A percentile compares a stretch with the other conserved stretches of the same genome.
phyloP scores from a whole-genome alignment of 2,329 filamentous ascomycete genomes.

The Cucurbitaria berberidis region DNA sequence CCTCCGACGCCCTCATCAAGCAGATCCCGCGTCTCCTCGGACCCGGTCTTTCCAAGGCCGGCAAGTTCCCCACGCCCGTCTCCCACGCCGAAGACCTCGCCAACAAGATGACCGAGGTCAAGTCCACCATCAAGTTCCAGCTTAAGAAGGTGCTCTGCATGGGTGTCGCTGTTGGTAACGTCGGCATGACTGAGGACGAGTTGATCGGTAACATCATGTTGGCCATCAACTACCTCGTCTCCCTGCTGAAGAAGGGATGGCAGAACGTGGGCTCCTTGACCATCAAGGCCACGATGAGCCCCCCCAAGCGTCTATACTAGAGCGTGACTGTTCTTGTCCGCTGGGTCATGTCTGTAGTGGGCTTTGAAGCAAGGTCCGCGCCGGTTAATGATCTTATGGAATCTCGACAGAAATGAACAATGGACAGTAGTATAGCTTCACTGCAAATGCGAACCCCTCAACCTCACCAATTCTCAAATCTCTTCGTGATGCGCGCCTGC shows the following conservation, averaged over 20 bases:
- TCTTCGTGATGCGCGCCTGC: not conserved
- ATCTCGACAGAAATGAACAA: conserved; percentile 22
- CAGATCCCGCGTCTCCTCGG: conserved; percentile 99
- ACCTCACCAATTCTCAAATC: not conserved
- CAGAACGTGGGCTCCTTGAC: conserved; percentile 99
- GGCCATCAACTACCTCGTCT: conserved; percentile 99
- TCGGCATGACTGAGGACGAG: conserved; percentile 96
- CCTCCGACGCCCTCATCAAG: conserved; percentile 98
- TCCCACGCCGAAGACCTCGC: conserved; percentile 94
- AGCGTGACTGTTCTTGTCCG: conserved; percentile 25
- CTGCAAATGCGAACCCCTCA: conserved; percentile 39
- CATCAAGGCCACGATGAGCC: conserved; percentile 99
- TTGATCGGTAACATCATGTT: conserved; percentile 99
- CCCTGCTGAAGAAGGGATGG: conserved; percentile 99
- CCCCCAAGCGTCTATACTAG: conserved; percentile 97
- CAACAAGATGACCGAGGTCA: conserved; percentile 98
- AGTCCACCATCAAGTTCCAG: conserved; percentile 99
- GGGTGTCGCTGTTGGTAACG: conserved; percentile 98
- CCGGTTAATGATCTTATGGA: conserved; percentile 27
- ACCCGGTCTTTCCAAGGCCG: conserved; percentile 69
- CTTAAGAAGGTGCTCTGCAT: conserved; percentile 99
- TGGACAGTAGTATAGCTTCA: conserved; percentile 43
- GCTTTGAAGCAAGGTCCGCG: conserved; percentile 25
- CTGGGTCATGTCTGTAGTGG: conserved; percentile 18
- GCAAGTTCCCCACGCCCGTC: conserved; percentile 99